These are phyloP conservation scores for Stropharia rugosoannulata DNA, from an alignment of 768 basidiomycete species.

Conservation along the genomic window DNA sequence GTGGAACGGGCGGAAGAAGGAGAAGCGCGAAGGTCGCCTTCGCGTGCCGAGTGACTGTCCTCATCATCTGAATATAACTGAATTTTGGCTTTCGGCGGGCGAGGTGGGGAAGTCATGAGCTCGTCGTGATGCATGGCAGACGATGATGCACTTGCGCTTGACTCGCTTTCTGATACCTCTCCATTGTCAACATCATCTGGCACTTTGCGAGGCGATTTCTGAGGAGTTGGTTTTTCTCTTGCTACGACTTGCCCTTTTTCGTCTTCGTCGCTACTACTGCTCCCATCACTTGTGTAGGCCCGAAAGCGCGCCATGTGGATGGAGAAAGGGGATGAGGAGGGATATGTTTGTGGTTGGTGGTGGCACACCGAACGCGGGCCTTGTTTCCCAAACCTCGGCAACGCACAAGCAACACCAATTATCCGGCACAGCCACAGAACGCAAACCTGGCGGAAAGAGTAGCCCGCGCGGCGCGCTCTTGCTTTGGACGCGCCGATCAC, in stretches of 20 bases:
- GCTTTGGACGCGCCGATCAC: conserved; percentile 5
- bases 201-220: conserved; percentile 2
- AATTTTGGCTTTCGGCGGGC: conserved; percentile 17
- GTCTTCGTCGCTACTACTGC: conserved; percentile 42
- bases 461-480: no score
- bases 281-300: conserved; percentile 60
- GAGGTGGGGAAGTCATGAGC: conserved; percentile 25
- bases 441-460: neutral
- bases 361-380: neutral
- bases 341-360: neutral
- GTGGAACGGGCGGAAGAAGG: conserved; percentile 29
- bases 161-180: conserved; percentile 28
- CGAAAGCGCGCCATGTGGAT: conserved; percentile 64
- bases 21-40: conserved; percentile 36
- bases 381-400: neutral
- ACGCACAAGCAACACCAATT: neutral
- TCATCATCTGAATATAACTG: conserved; percentile 57
- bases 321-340: neutral
- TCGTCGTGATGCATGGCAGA: conserved; percentile 51
- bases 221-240: neutral
- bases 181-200: conserved; percentile 28
- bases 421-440: neutral
- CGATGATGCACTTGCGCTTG: conserved; percentile 38
- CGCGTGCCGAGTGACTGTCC: conserved; percentile 46
- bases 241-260: conserved; percentile 29